These are phyloP conservation scores for Trametes maxima DNA, from an alignment of 768 basidiomycete species.

Conservation along the genomic window DNA sequence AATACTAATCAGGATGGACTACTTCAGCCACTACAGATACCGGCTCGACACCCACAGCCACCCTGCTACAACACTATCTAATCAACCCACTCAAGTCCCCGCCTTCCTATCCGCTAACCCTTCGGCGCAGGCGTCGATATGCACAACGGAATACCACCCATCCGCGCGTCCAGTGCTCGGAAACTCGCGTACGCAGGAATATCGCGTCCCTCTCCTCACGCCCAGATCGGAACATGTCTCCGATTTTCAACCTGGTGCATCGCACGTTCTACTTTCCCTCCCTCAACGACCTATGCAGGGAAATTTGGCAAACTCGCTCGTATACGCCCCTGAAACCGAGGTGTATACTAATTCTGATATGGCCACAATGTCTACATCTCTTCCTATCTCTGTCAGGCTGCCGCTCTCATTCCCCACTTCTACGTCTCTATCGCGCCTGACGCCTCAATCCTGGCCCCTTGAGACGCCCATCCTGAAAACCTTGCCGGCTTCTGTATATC, in stretches of 20 bases:
- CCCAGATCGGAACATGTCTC: neutral
- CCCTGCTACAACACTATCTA: constrained; percentile 11
- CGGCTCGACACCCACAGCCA: constrained; percentile 9
- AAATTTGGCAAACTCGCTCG: too few species aligned
- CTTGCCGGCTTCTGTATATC: neutral
- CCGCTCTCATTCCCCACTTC: neutral
- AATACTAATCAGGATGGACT: constrained; percentile 23
- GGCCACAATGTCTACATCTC: neutral
- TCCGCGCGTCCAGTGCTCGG: neutral
- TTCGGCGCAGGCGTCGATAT: constrained; percentile 26
- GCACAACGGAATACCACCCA: neutral
- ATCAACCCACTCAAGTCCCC: constrained; percentile 9
- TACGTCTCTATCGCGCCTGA: neutral
- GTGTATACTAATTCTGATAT: too few species aligned
- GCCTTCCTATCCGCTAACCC: constrained; percentile 12
- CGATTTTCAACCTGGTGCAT: constrained; percentile 18
- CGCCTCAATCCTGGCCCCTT: neutral
- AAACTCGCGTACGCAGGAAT: neutral
- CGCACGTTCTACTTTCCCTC: neutral
- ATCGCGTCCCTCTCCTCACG: constrained; percentile 15
- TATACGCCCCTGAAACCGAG: too few species aligned
- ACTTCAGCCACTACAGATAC: constrained; percentile 26
- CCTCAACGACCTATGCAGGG: too few species aligned
- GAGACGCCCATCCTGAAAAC: neutral
- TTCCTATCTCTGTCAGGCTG: neutral